Percentiles rank a stretch among this genome's conserved stretches.
Conservation (phyloP, 345 rosid species). For the Erucastrum elatum region DNA sequence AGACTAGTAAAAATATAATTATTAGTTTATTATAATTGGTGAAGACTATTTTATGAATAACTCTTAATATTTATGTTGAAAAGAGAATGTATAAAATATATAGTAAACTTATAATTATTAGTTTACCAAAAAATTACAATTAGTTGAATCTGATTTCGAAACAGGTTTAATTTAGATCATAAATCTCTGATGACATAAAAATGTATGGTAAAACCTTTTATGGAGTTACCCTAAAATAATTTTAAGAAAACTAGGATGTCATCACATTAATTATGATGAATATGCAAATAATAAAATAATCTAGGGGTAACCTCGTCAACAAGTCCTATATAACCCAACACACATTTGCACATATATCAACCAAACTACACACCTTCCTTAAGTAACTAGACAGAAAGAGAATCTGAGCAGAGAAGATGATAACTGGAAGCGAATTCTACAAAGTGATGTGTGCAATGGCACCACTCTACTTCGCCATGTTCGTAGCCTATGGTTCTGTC, state of each 20-base stretch:
- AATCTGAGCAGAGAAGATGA: slow-evolving; percentile 60
- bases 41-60: background rate
- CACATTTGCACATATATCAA: slow-evolving; percentile 10
- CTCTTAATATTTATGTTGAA: background rate
- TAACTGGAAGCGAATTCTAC: slow-evolving; percentile 71
- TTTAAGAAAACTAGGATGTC: background rate
- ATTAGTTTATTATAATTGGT: background rate
- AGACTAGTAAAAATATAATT: background rate
- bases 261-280: background rate
- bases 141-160: too few species aligned
- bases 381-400: slow-evolving; percentile 12
- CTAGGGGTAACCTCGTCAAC: slow-evolving; percentile 32
- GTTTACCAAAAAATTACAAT: too few species aligned
- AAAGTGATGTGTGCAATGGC: slow-evolving; percentile 97
- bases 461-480: slow-evolving; percentile 99
- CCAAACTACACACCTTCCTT: slow-evolving; percentile 16
- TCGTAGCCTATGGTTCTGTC: slow-evolving; percentile 88
- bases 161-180: too few species aligned
- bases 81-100: background rate
- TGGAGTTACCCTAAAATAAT: background rate
- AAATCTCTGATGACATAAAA: too few species aligned
- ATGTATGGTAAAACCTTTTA: too few species aligned
- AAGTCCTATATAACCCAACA: slow-evolving; percentile 32
- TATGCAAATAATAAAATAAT: slow-evolving; percentile 18
- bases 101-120: background rate